Conservation (phyloP, 768 basidiomycete genomes). For the Psilocybe subaeruginosa region DNA sequence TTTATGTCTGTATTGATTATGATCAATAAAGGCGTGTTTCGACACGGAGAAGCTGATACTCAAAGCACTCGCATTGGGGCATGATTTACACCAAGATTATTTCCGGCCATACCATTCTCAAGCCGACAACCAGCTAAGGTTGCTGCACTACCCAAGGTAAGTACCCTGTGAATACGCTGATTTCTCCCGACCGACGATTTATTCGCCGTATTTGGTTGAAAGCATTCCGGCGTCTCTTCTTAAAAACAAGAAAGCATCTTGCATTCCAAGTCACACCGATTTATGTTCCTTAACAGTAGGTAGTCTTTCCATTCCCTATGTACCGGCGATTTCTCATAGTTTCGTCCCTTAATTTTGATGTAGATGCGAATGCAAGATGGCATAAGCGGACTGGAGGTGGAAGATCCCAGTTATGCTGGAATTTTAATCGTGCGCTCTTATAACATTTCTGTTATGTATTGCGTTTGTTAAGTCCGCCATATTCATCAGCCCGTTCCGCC, state of each 20-base stretch:
- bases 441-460: neutral
- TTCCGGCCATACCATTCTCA: constrained; percentile 35
- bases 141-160: constrained; percentile 58
- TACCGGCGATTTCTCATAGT: neutral
- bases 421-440: constrained; percentile 33
- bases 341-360: neutral
- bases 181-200: neutral
- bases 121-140: constrained; percentile 55
- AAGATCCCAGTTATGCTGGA: constrained; percentile 52
- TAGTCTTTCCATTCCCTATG: too few species aligned
- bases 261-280: constrained; percentile 57
- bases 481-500: constrained; percentile 39
- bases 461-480: neutral
- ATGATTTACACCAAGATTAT: constrained; percentile 45
- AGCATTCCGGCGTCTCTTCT: constrained; percentile 37
- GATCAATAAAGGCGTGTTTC: constrained; percentile 37
- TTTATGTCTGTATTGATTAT: neutral
- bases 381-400: constrained; percentile 64
- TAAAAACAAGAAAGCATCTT: constrained; percentile 36
- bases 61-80: constrained; percentile 49
- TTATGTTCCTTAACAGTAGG: constrained; percentile 55
- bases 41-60: constrained; percentile 47
- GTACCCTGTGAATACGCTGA: neutral
- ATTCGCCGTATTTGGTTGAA: neutral
- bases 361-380: constrained; percentile 60